Evolutionary conservation across 2,329 filamentous ascomycete genomes (phyloP).

Genomic region (Monosporascus sp.): DNA sequence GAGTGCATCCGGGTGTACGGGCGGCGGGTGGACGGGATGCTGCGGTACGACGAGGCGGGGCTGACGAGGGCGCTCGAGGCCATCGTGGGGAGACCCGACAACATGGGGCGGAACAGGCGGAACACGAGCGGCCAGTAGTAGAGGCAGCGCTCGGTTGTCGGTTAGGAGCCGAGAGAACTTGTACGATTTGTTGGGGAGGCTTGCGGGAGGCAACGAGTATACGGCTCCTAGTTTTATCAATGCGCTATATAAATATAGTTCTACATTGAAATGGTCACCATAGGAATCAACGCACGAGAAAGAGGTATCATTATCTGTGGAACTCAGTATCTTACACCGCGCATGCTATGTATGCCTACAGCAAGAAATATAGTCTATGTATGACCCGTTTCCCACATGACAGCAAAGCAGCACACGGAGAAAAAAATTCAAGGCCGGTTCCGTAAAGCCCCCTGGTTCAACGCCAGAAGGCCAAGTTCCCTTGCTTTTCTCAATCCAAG

Average conservation of each 20-base stretch:
- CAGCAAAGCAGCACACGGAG: background rate
- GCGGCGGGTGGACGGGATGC: slow-evolving; percentile 47
- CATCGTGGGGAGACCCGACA: slow-evolving; percentile 59
- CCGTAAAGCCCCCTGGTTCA: no score
- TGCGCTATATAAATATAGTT: no score
- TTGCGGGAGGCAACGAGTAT: no score
- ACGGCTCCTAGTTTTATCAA: no score
- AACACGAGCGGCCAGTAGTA: slow-evolving; percentile 33
- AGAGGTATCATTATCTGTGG: background rate
- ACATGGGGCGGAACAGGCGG: slow-evolving; percentile 35
- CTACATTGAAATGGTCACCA: no score
- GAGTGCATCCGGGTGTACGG: slow-evolving; percentile 75
- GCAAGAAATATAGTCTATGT: background rate
- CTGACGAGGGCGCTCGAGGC: slow-evolving; percentile 71
- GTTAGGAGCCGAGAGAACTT: background rate
- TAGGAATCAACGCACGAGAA: background rate
- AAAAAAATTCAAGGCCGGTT: background rate
- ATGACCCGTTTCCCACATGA: background rate
- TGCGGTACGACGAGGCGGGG: slow-evolving; percentile 71
- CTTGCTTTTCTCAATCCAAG: background rate
- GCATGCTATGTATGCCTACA: background rate
- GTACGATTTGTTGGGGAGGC: no score
- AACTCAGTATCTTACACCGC: background rate
- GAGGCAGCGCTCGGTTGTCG: background rate
- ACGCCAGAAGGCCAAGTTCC: background rate